phyloP scores from a whole-genome alignment of 1,284 basidiomycete species.

The Rhodofomes roseus region DNA sequence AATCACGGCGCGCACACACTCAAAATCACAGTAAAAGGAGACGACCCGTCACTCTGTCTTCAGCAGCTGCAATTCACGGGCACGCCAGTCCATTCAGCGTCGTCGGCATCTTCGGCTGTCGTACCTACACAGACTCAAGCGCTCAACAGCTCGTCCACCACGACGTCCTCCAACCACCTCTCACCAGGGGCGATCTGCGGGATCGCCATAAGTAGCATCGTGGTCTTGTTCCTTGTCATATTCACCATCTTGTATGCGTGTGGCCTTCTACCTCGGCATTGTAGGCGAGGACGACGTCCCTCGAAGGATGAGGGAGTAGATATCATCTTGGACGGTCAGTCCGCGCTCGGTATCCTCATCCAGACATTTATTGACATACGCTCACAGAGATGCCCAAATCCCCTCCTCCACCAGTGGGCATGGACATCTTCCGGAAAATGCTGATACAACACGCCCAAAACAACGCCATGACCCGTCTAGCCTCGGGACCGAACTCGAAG shows the following conservation, averaged over 20 bases:
- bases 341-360: background rate
- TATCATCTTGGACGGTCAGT: constrained; percentile 1
- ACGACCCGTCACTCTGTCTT: constrained; percentile 1
- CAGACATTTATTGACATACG: background rate
- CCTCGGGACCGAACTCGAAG: background rate
- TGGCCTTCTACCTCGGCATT: background rate
- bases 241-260: background rate
- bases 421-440: constrained; percentile 5
- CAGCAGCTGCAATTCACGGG: constrained; percentile 3
- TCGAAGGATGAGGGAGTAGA: background rate
- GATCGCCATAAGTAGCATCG: background rate
- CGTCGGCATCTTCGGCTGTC: background rate
- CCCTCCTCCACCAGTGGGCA: background rate
- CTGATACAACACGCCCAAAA: background rate
- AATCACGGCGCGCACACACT: constrained; percentile 1
- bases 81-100: background rate
- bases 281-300: background rate
- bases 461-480: background rate
- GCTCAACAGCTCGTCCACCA: background rate
- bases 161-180: background rate
- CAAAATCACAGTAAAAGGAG: background rate
- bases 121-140: background rate
- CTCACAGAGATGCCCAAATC: background rate
- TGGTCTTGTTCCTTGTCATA: background rate
- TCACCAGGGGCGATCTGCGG: background rate